Evolutionary conservation across 169 alveolate genomes (phyloP), one percentile per base, ranked within the genome.

Genomic region (Eimeria zaria): DNA sequence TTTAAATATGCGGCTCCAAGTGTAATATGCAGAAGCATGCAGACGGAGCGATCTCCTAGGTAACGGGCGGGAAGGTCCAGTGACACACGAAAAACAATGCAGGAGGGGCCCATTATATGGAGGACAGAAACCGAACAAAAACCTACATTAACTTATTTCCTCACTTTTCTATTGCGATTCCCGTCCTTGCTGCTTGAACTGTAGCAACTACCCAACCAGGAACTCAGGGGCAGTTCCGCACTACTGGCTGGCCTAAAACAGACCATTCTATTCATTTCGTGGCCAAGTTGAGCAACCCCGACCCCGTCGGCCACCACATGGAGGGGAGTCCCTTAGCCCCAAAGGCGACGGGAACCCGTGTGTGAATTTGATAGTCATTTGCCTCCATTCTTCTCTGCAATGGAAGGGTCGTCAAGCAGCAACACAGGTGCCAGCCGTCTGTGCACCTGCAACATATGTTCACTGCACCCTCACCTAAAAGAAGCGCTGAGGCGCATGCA

Each of bases 401-500:
- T 85, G 93, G 93, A 33, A 22, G 51, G 16, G 30, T n/a, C 81
- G 20, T 7, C 93, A 41, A 39, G 22, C 69, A 60, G 36, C 44
- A 58, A 48, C 39, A 4, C 93, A 85, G 39, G 39, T 41, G 67
- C 44, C 24, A 24, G 69, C 2, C 22, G 71, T 85, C 8, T n/a
- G 36, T 85, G 93, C 81, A 20, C 46, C 46, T 85, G 93, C 58
- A 46, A 41, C 69, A 85, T 85, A 36, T 85, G 93, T 41, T 60
- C 33, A 81, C 80, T 85, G 27, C 93, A 85, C 80, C 93, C 93
- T 7, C 81, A 85, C 81, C 39, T 85, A 33, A 85, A 85, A 30
- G 80, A 20, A 85, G 93, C 93, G 33, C 93, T 85, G 27, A 69
- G 41, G 9, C 60, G 93, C 51, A 85, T 85, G 93, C 93, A 85